phyloP scores from a whole-genome alignment of 2,329 filamentous ascomycete species.

The Cladosporium sp. region DNA sequence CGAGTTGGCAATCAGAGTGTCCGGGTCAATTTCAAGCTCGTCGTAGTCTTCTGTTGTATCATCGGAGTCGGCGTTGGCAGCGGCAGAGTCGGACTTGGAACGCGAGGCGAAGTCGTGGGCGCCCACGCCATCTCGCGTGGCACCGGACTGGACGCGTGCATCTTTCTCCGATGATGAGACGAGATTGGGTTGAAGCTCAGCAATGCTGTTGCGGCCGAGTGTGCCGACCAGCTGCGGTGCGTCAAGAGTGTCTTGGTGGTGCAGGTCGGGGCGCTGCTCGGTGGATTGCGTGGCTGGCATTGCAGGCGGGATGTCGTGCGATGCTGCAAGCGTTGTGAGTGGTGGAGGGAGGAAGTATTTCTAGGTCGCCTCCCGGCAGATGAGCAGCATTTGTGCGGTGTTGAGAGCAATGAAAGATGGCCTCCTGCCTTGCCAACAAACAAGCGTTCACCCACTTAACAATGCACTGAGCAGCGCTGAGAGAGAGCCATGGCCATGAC shows the following conservation, averaged over 20 bases:
- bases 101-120: slow-evolving; percentile 15
- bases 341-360: background rate
- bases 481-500: slow-evolving; percentile 7
- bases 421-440: background rate
- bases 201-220: slow-evolving; percentile 15
- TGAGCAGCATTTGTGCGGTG: background rate
- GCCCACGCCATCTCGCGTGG: slow-evolving; percentile 20
- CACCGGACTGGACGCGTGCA: slow-evolving; percentile 25
- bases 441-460: background rate
- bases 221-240: slow-evolving; percentile 23
- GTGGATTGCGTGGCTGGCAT: slow-evolving; percentile 12
- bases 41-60: slow-evolving; percentile 46
- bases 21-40: slow-evolving; percentile 39
- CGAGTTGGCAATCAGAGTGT: slow-evolving; percentile 39
- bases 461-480: background rate
- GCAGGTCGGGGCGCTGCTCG: slow-evolving; percentile 21
- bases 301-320: background rate
- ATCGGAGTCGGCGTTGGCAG: slow-evolving; percentile 24
- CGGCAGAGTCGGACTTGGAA: slow-evolving; percentile 13
- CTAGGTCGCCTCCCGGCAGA: background rate
- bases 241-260: slow-evolving; percentile 27
- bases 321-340: background rate
- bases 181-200: slow-evolving; percentile 1
- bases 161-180: slow-evolving; percentile 34
- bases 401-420: no score